Conservation (phyloP, 352 stramenopile species). For the Globisporangium middletonii region DNA sequence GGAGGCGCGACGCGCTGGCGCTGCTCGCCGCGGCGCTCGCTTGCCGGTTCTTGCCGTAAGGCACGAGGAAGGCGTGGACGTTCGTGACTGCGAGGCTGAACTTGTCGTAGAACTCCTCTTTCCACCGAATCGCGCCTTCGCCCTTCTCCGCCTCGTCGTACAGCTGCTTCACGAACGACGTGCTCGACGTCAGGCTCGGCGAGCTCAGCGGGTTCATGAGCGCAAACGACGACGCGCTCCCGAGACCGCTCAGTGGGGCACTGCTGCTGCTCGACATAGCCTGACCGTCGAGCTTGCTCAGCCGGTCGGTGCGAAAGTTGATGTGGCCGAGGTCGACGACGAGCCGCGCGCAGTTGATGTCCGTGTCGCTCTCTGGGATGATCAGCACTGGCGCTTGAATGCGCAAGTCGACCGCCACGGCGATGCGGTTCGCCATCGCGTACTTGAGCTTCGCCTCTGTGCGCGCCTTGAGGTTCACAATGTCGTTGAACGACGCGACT, state of each 20-base stretch:
- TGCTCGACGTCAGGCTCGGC: constrained; percentile 40
- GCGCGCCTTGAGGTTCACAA: constrained; percentile 84
- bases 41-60: constrained; percentile 43
- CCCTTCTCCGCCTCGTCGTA: constrained; percentile 83
- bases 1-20: constrained; percentile 26
- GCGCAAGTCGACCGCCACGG: constrained; percentile 68
- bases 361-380: constrained; percentile 73
- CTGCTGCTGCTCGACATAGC: constrained; percentile 23
- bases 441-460: constrained; percentile 88
- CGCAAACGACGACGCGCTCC: constrained; percentile 28
- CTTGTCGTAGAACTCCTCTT: constrained; percentile 90
- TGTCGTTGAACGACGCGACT: constrained; percentile 86
- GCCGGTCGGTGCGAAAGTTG: constrained; percentile 74
- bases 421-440: constrained; percentile 82
- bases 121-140: constrained; percentile 82
- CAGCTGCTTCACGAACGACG: constrained; percentile 80
- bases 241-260: constrained; percentile 22
- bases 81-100: constrained; percentile 82
- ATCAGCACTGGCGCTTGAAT: constrained; percentile 86
- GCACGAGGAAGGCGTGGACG: constrained; percentile 77
- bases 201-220: constrained; percentile 38
- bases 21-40: not conserved
- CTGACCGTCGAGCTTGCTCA: constrained; percentile 69
- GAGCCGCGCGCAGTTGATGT: constrained; percentile 72
- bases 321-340: constrained; percentile 82